These are phyloP conservation scores for Oidium heveae DNA, from an alignment of 2,329 filamentous ascomycete species.

Conservation along the genomic window DNA sequence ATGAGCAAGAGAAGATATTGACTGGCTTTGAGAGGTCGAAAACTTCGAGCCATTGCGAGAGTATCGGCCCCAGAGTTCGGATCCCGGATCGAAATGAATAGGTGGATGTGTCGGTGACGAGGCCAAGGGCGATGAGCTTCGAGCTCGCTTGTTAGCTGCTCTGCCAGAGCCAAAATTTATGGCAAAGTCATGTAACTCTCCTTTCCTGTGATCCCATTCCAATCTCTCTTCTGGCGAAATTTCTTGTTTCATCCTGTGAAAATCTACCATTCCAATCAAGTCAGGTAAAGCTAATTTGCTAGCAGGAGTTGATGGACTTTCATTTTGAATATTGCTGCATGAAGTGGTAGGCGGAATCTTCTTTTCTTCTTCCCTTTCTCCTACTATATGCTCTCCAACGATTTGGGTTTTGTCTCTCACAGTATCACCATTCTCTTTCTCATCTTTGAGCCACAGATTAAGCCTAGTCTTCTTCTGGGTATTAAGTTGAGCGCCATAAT, in stretches of 20 bases:
- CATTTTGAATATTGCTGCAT: conserved; percentile 7
- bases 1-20: conserved; percentile 32
- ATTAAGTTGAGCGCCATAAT: conserved; percentile 19
- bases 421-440: conserved; percentile 9
- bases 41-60: conserved; percentile 21
- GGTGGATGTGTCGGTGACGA: conserved; percentile 29
- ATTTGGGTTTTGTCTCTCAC: not conserved
- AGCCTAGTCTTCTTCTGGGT: conserved; percentile 7
- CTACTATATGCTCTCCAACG: not conserved
- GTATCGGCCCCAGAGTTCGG: conserved; percentile 58
- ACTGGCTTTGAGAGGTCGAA: conserved; percentile 8
- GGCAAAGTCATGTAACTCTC: conserved; percentile 18
- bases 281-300: conserved; percentile 31
- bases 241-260: conserved; percentile 20
- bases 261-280: conserved; percentile 20
- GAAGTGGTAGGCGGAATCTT: not conserved
- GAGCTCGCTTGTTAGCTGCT: conserved; percentile 33
- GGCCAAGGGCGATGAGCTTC: conserved; percentile 47
- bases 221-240: conserved; percentile 35
- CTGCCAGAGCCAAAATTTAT: conserved; percentile 21
- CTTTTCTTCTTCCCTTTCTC: not conserved
- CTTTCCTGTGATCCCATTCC: conserved; percentile 28
- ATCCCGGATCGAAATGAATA: conserved; percentile 32
- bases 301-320: conserved; percentile 21
- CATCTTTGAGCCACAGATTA: conserved; percentile 6